A percentile compares a stretch with the other conserved stretches of the same genome.
Conservation (phyloP, 139 green algal genomes). For the Nannochloris sp. region DNA sequence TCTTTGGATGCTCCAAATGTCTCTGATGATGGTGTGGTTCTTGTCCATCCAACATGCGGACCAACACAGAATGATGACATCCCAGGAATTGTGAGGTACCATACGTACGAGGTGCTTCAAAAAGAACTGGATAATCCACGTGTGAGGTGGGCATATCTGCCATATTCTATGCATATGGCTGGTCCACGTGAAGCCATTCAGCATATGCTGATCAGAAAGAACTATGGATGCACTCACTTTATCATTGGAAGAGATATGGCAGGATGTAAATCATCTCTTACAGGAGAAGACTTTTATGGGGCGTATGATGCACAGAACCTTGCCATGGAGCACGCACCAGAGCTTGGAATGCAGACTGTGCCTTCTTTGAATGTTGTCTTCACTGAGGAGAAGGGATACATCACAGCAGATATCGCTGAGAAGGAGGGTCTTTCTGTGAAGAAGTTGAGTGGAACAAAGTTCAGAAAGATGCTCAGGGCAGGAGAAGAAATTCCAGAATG, state of each 20-base stretch:
- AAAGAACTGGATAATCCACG: slow-evolving; percentile 64
- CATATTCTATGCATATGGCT: slow-evolving; percentile 95
- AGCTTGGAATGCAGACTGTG: slow-evolving; percentile 84
- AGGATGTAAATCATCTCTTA: slow-evolving; percentile 73
- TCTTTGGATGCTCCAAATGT: slow-evolving; percentile 71
- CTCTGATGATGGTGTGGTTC: slow-evolving; percentile 51
- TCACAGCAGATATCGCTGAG: slow-evolving; percentile 78
- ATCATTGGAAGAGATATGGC: slow-evolving; percentile 95
- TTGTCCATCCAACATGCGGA: slow-evolving; percentile 86
- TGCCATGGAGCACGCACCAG: slow-evolving; percentile 49
- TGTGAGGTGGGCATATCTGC: slow-evolving; percentile 86
- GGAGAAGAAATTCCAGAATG: slow-evolving; percentile 93
- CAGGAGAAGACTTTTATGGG: slow-evolving; percentile 88
- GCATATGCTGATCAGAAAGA: slow-evolving; percentile 94
- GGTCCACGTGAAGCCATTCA: slow-evolving; percentile 86
- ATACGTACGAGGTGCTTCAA: slow-evolving; percentile 92
- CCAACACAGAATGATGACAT: slow-evolving; percentile 96
- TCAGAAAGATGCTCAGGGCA: slow-evolving; percentile 81
- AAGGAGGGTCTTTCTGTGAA: slow-evolving; percentile 56
- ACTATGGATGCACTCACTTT: slow-evolving; percentile 95
- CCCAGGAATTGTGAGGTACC: slow-evolving; percentile 82
- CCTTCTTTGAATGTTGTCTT: slow-evolving; percentile 79
- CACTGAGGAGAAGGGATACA: slow-evolving; percentile 79
- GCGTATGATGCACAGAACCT: slow-evolving; percentile 67
- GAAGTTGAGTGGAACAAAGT: slow-evolving; percentile 90